phyloP scores from a whole-genome alignment of 306 rosid genomes.

The Ammopiptanthus mongolicus region DNA sequence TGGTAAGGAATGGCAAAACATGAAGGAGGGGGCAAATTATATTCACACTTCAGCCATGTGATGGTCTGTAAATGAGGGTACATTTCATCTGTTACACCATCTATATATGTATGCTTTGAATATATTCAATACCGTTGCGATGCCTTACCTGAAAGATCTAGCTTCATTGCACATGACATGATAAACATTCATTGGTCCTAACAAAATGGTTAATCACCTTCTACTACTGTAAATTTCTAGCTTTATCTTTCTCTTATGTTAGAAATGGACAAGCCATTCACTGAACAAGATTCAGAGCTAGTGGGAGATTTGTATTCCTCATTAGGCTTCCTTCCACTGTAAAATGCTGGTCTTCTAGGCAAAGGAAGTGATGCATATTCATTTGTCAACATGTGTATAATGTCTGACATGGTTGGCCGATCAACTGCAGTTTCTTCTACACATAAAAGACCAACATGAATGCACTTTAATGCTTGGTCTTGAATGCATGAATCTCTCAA shows the following conservation, averaged over 20 bases:
- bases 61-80: too few species aligned
- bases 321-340: neutral
- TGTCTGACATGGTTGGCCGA: conserved; percentile 23
- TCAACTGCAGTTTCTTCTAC: neutral
- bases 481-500: neutral
- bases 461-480: conserved; percentile 20
- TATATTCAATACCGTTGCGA: neutral
- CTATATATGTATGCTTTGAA: neutral
- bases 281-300: neutral
- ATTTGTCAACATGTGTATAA: conserved; percentile 15
- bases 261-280: conserved; percentile 16
- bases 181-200: neutral
- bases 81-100: too few species aligned
- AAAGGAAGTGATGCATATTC: conserved; percentile 11
- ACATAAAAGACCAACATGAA: conserved; percentile 16
- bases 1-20: too few species aligned
- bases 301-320: neutral
- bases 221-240: neutral
- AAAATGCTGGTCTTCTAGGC: conserved; percentile 26
- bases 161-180: neutral
- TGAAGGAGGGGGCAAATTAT: too few species aligned
- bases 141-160: neutral
- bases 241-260: neutral
- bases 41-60: too few species aligned
- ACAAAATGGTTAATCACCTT: neutral